Percentiles rank a stretch among this genome's conserved stretches.
Conservation (phyloP, 2,329 filamentous ascomycete genomes). For the Fusarium dimerum region DNA sequence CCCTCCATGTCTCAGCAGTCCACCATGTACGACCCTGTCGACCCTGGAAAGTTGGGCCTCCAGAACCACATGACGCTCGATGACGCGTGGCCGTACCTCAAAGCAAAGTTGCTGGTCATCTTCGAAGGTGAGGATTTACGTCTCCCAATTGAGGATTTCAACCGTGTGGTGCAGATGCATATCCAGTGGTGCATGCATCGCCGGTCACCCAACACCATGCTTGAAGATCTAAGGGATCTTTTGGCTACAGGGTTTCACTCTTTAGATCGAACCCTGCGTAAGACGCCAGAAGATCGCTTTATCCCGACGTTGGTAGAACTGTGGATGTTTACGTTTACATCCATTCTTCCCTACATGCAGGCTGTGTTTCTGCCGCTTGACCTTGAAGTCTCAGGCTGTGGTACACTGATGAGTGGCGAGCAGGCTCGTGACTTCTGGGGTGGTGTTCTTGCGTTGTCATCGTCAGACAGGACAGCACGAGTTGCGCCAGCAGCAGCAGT, state of each 20-base stretch:
- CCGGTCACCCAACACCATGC: constrained; percentile 66
- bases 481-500: constrained; percentile 54
- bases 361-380: constrained; percentile 93
- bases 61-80: constrained; percentile 71
- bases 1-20: constrained; percentile 46
- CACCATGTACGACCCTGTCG: constrained; percentile 54
- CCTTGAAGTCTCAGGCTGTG: constrained; percentile 85
- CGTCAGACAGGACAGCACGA: constrained; percentile 36
- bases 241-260: constrained; percentile 81
- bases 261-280: constrained; percentile 79
- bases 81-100: constrained; percentile 81
- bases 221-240: constrained; percentile 77
- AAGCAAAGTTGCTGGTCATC: constrained; percentile 72
- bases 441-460: constrained; percentile 54
- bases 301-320: constrained; percentile 89
- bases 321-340: constrained; percentile 91
- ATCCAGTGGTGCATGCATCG: constrained; percentile 77
- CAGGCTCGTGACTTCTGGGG: constrained; percentile 93
- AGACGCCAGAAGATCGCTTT: constrained; percentile 81
- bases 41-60: constrained; percentile 56
- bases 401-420: constrained; percentile 73
- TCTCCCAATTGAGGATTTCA: constrained; percentile 82
- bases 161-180: constrained; percentile 76
- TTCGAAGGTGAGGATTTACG: constrained; percentile 81
- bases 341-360: constrained; percentile 89